phyloP scores from a whole-genome alignment of 78 protist species.

The Blattamonas nauphoetae region DNA sequence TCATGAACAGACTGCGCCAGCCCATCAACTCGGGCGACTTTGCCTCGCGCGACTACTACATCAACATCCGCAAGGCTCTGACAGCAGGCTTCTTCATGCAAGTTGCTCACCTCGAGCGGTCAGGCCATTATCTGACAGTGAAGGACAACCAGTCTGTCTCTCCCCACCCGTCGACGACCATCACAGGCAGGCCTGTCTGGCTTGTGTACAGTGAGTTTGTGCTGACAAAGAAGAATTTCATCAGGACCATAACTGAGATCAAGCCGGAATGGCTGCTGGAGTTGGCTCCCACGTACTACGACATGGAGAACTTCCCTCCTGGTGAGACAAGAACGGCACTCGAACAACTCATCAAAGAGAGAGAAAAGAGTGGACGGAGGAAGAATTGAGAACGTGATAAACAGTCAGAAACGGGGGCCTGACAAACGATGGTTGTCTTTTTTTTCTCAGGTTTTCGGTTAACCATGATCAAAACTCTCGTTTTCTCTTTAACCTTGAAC shows the following conservation, averaged over 20 bases:
- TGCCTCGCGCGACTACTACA: constrained; percentile 56
- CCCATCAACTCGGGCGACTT: constrained; percentile 35
- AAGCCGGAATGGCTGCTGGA: constrained; percentile 71
- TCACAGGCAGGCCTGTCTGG: constrained; percentile 88
- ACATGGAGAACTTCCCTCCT: constrained; percentile 59
- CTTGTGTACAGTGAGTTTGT: constrained; percentile 93
- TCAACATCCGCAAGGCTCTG: constrained; percentile 72
- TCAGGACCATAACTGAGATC: constrained; percentile 80
- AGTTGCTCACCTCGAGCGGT: constrained; percentile 80
- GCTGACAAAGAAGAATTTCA: constrained; percentile 80
- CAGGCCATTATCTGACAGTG: constrained; percentile 82
- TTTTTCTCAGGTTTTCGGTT: no score
- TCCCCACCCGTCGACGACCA: constrained; percentile 83
- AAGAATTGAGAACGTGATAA: no score
- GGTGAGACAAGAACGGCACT: constrained; percentile 37
- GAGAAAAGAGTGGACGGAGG: no score
- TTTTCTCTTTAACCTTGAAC: no score
- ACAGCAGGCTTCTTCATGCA: constrained; percentile 93
- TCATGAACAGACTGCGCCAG: constrained; percentile 45
- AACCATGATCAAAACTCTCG: no score
- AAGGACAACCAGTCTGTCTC: constrained; percentile 86
- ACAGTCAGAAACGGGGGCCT: no score
- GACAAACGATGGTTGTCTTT: no score
- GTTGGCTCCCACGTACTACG: constrained; percentile 75
- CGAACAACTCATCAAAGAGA: constrained; percentile 20